A percentile compares a stretch with the other conserved stretches of the same genome.
Conservation (phyloP, 1,284 basidiomycete genomes). For the Baeospora myosura region DNA sequence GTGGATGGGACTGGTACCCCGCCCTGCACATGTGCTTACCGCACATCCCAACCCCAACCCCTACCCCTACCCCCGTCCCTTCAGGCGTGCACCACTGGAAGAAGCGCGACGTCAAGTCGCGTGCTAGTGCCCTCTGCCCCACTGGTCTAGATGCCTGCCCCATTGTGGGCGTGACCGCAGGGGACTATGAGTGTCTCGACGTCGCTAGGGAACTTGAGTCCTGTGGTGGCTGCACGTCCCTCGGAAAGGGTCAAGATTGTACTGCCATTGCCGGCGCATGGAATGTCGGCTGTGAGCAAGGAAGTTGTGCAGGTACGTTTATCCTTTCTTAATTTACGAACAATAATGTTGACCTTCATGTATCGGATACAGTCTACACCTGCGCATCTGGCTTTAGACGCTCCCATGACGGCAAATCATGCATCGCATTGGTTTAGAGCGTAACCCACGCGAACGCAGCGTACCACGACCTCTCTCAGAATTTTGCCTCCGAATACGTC, state of each 20-base stretch:
- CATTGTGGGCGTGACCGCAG: constrained; percentile 31
- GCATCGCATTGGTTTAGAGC: constrained; percentile 35
- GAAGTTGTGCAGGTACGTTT: constrained; percentile 48
- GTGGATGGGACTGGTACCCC: constrained; percentile 40
- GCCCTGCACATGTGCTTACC: constrained; percentile 35
- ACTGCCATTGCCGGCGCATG: constrained; percentile 54
- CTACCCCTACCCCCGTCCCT: constrained; percentile 26
- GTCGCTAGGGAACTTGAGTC: constrained; percentile 46
- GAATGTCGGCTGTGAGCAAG: constrained; percentile 62
- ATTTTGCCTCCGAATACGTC: too few relatives aligned
- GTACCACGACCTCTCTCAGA: too few relatives aligned
- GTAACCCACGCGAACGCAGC: constrained; percentile 3
- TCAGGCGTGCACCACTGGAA: constrained; percentile 22
- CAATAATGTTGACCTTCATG: constrained; percentile 9
- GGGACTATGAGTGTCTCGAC: constrained; percentile 61
- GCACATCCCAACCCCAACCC: constrained; percentile 22
- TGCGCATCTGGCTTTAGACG: constrained; percentile 51
- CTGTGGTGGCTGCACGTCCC: constrained; percentile 69
- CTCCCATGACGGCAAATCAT: constrained; percentile 43
- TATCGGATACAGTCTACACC: constrained; percentile 41
- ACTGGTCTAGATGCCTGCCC: constrained; percentile 54
- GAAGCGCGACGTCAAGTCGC: constrained; percentile 32
- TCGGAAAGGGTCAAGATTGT: constrained; percentile 65
- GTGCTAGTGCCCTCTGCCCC: constrained; percentile 44
- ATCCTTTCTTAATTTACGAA: constrained; percentile 7